phyloP scores from a whole-genome alignment of 2,329 filamentous ascomycete species.

The Colletotrichum sp. region DNA sequence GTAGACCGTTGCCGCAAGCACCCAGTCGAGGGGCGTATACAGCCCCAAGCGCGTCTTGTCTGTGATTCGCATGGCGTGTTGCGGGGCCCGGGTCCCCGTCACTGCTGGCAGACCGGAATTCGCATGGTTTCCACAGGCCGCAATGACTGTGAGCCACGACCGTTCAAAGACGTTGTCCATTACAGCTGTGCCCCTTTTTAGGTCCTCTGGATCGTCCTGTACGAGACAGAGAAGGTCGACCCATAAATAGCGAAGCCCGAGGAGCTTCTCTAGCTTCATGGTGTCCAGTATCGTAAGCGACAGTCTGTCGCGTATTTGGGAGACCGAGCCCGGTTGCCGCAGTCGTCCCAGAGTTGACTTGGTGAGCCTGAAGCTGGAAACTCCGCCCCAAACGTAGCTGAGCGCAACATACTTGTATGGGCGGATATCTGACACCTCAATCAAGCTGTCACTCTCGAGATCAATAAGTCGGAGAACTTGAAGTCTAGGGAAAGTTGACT shows the following conservation, averaged over 20 bases:
- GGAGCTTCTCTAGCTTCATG: neutral
- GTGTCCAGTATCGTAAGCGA: neutral
- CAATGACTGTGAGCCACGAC: neutral
- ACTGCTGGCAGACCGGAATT: neutral
- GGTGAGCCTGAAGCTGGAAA: neutral
- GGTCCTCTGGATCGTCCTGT: neutral
- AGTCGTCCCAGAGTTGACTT: neutral
- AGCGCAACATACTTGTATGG: neutral
- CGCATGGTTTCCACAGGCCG: neutral
- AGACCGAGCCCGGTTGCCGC: neutral
- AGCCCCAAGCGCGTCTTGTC: neutral
- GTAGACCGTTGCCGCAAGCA: neutral
- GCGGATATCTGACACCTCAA: neutral
- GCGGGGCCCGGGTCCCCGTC: neutral
- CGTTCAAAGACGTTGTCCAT: neutral
- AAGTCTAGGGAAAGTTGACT: neutral
- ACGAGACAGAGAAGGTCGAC: neutral
- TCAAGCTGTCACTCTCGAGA: neutral
- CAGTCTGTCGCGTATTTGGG: neutral
- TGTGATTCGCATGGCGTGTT: neutral
- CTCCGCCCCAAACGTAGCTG: neutral
- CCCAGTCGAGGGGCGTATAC: neutral
- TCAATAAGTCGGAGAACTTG: neutral
- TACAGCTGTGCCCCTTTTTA: neutral
- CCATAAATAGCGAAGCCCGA: neutral